phyloP scores from a whole-genome alignment of 345 rosid species.

The Cardiospermum halicacabum region DNA sequence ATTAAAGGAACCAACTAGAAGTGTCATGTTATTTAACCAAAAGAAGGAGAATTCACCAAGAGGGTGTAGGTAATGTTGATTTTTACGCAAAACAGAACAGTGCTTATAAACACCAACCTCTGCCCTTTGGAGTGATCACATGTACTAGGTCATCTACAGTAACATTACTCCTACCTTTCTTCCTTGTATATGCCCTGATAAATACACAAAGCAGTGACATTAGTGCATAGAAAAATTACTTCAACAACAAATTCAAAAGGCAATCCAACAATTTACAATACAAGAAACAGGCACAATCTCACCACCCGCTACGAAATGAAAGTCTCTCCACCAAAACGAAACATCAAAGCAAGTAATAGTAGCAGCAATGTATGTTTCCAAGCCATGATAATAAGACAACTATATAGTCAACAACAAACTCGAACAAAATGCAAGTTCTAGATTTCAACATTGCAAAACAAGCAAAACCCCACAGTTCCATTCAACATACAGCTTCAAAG shows the following conservation, averaged over 20 bases:
- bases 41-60: background rate
- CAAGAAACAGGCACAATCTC: background rate
- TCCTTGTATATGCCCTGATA: conserved; percentile 59
- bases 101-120: conserved; percentile 39
- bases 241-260: background rate
- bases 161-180: conserved; percentile 73
- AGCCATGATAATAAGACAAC: background rate
- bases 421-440: no score
- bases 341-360: background rate
- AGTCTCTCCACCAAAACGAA: background rate
- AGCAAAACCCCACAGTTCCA: background rate
- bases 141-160: conserved; percentile 78
- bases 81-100: background rate
- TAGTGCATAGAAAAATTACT: background rate
- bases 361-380: background rate
- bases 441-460: background rate
- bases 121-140: conserved; percentile 75
- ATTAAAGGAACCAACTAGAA: background rate
- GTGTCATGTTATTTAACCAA: background rate
- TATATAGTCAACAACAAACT: background rate
- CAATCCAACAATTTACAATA: background rate
- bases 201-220: background rate
- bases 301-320: background rate
- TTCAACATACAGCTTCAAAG: background rate
- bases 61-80: background rate